Evolutionary conservation across 2,329 filamentous ascomycete genomes (phyloP), one percentile per base, ranked within the genome.

Genomic region (Pseudogymnoascus sp.): DNA sequence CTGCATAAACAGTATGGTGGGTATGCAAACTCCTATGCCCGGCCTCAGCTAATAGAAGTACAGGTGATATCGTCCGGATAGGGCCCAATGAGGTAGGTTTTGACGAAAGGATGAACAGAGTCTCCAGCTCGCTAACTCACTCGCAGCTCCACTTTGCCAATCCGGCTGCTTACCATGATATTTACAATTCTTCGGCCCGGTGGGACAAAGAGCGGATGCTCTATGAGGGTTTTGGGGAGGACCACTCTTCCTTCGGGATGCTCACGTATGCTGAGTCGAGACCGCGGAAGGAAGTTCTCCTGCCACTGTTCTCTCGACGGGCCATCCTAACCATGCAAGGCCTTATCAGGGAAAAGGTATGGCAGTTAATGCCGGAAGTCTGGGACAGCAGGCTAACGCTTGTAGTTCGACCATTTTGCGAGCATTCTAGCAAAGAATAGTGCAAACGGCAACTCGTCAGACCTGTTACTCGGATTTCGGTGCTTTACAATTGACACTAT

Each of bases 151-250:
- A 77, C 64, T 77, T 77, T 67, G 71, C 70, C 14, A 69, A 72
- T 9, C 75, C 76, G 2, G 49, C 71, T 12, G 74, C 72, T 19
- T 78, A 76, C 64, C 68, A 74, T 62, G 74, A 75, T 49, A 77
- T 78, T 38, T 77, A 77, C 67, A 74, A 72, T 64, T 70, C 70
- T 60, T 70, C 70, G 58, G 73, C 75, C 38, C 69, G 70, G 12
- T 77, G 75, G 74, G 71, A 76, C 63, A 78, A 78, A 60, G 75
- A 78, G 39, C 64, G 65, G 2, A 62, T 58, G 0, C 66, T 77
- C 2, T 78, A 78, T 64, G 67, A 67, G 16, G 70, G 69, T 58
- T 77, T 78, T 64, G 72, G 72, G 62, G 70, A 74, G 59, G 70
- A 76, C 62, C 64, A 72, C 11, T 75, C 74, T 33, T 76, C 73